Conservation (phyloP, 2,329 filamentous ascomycete genomes). For the Orbilia blumenaviensis region DNA sequence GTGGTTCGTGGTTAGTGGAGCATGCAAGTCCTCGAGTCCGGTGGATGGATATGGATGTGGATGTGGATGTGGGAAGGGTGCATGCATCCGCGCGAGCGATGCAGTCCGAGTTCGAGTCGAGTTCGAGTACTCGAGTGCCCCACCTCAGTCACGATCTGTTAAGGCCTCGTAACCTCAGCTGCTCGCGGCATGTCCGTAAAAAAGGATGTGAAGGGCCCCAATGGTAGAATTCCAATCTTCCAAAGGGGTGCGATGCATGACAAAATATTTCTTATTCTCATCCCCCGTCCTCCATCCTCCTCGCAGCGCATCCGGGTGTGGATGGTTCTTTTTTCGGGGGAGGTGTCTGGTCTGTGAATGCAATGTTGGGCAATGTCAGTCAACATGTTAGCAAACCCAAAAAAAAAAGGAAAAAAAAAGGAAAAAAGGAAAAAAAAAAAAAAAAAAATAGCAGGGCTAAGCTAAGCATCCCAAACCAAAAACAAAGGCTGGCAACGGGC, state of each 20-base stretch:
- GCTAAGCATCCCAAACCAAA: no score
- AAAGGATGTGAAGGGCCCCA: constrained; percentile 42
- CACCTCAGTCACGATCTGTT: constrained; percentile 48
- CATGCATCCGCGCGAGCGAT: constrained; percentile 39
- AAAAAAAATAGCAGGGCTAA: background rate
- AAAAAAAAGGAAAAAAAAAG: constrained; percentile 7
- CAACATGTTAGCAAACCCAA: background rate
- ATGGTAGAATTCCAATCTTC: constrained; percentile 46
- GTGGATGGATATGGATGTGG: background rate
- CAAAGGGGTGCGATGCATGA: constrained; percentile 12
- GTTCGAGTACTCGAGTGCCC: no score
- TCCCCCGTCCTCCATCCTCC: background rate
- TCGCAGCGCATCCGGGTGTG: constrained; percentile 10
- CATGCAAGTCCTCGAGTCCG: background rate
- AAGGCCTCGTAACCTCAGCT: constrained; percentile 48
- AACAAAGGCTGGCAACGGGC: constrained; percentile 24
- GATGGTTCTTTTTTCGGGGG: constrained; percentile 23
- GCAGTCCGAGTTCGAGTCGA: no score
- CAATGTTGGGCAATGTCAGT: background rate
- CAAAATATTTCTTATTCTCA: constrained; percentile 50
- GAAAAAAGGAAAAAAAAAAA: constrained; percentile 1
- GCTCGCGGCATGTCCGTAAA: constrained; percentile 51
- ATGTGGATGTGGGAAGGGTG: constrained; percentile 11
- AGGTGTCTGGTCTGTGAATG: background rate
- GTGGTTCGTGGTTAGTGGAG: no score